A percentile compares a stretch with the other conserved stretches of the same genome.
Evolutionary conservation across 768 basidiomycete species (phyloP).

Genomic region (Cystobasidium ongulense): DNA sequence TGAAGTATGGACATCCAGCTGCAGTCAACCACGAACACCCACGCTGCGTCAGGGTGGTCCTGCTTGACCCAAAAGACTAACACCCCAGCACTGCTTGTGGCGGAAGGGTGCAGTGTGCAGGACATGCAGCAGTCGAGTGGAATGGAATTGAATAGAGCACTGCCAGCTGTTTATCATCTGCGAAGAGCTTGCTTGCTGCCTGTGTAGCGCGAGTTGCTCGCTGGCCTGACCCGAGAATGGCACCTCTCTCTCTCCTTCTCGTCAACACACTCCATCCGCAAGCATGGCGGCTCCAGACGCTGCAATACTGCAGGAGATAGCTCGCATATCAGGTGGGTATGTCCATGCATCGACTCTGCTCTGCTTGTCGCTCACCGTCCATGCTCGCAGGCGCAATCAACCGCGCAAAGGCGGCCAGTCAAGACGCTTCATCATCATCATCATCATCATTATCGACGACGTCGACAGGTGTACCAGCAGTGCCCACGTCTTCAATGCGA

Average conservation of each 20-base stretch:
- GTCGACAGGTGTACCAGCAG: background rate
- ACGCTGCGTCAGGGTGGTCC: too few species aligned
- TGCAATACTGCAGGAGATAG: conserved; percentile 14
- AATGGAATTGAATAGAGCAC: too few species aligned
- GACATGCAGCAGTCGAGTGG: too few species aligned
- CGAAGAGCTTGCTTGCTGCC: too few species aligned
- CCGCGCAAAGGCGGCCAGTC: conserved; percentile 7
- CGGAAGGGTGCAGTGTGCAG: too few species aligned
- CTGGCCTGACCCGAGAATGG: too few species aligned
- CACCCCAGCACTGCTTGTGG: too few species aligned
- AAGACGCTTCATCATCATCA: background rate
- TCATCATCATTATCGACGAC: background rate
- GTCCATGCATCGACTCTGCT: background rate
- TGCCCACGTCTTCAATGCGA: background rate
- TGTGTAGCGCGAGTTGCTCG: too few species aligned
- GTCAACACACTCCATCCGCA: background rate
- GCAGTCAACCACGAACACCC: too few species aligned
- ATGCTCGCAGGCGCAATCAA: conserved; percentile 13
- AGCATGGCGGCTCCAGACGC: conserved; percentile 10
- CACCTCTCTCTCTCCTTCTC: background rate
- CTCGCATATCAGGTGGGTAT: conserved; percentile 10
- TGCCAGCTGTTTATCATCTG: too few species aligned
- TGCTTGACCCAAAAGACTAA: too few species aligned
- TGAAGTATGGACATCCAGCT: too few species aligned
- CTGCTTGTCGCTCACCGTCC: background rate